Evolutionary conservation across 2,329 filamentous ascomycete genomes (phyloP), one percentile per base, ranked within the genome.

Genomic region (Ramichloridium luteum): DNA sequence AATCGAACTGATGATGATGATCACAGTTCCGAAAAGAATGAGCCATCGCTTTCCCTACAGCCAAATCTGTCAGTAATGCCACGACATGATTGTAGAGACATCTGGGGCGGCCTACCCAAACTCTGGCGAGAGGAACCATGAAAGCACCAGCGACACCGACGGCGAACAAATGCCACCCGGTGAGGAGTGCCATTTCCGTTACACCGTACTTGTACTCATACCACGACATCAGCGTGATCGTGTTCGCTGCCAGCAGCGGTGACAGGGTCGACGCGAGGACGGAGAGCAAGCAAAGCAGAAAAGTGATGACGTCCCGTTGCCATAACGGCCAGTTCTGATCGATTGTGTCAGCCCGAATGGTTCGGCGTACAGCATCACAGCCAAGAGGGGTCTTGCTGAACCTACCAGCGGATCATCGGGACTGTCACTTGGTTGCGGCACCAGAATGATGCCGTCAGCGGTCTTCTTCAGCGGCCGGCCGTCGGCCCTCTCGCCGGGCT

Each of bases 11-110:
- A 67, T 63, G 17, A 88, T 68, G 46, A 90, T 65, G 35, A 92
- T 65, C 29, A 80, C 39, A 31, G 76, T 74, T 5, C 82, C 84
- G 2, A 88, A 44, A 13, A 93, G 58, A 53, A 90, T 93, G 10
- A 83, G 59, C 59, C 93, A 85, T 22, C 85, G 70, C 57, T 93
- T 93, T 18, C 85, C 85, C n/a, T n/a, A n/a, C n/a, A n/a, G n/a
- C n/a, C n/a, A n/a, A n/a, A n/a, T n/a, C n/a, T n/a, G n/a, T n/a
- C n/a, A n/a, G n/a, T n/a, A n/a, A n/a, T n/a, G n/a, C n/a, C n/a
- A n/a, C n/a, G n/a, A n/a, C n/a, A n/a, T n/a, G n/a, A n/a, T n/a
- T n/a, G n/a, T n/a, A n/a, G n/a, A n/a, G n/a, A n/a, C n/a, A n/a
- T n/a, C n/a, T n/a, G n/a, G n/a, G n/a, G n/a, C n/a, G n/a, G n/a